Evolutionary conservation across 2,329 filamentous ascomycete species (phyloP).

Genomic region (Stromatinia cepivora): DNA sequence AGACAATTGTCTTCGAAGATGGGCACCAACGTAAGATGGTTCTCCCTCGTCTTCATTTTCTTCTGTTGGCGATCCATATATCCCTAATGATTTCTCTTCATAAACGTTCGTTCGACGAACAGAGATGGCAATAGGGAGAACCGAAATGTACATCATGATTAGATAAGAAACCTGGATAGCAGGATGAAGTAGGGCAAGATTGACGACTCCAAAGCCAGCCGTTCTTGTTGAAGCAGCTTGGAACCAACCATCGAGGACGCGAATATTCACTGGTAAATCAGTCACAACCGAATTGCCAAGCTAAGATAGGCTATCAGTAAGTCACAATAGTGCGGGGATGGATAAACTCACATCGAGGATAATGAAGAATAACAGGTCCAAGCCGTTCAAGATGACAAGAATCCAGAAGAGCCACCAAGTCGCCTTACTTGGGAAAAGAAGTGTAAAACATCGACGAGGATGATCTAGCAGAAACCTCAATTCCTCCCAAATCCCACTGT

Average conservation of each 20-base stretch:
- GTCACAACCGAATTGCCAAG: conserved; percentile 71
- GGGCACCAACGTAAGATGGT: conserved; percentile 83
- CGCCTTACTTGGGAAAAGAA: conserved; percentile 84
- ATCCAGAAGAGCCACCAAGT: conserved; percentile 97
- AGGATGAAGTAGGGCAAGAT: conserved; percentile 75
- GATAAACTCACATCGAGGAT: conserved; percentile 73
- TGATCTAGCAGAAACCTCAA: conserved; percentile 89
- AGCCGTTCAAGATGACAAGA: conserved; percentile 74
- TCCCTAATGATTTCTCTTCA: conserved; percentile 82
- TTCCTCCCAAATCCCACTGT: conserved; percentile 81
- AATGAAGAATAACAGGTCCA: conserved; percentile 89
- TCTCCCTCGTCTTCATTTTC: conserved; percentile 52
- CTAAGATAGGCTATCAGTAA: conserved; percentile 45
- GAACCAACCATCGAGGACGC: conserved; percentile 84
- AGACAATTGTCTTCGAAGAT: conserved; percentile 88
- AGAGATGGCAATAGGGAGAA: conserved; percentile 94
- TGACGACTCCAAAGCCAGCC: conserved; percentile 83
- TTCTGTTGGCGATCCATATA: conserved; percentile 59
- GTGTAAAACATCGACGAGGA: conserved; percentile 90
- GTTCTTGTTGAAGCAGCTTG: conserved; percentile 88
- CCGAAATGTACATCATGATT: conserved; percentile 99
- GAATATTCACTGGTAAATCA: conserved; percentile 66
- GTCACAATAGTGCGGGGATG: not conserved
- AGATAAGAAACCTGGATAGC: conserved; percentile 92
- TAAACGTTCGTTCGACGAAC: conserved; percentile 95